phyloP scores from a whole-genome alignment of 257 asterid species.

The Lavandula angustifolia region DNA sequence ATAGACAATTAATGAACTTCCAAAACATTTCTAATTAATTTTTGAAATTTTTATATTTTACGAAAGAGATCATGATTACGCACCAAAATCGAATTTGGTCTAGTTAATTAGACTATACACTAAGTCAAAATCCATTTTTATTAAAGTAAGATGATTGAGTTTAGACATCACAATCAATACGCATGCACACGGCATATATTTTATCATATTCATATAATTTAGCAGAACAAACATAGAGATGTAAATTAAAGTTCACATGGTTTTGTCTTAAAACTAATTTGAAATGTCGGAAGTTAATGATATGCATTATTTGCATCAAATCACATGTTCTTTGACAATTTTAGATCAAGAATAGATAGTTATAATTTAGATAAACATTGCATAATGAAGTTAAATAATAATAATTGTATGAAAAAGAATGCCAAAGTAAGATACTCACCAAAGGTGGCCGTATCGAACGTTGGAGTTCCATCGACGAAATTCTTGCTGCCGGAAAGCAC shows the following conservation, averaged over 20 bases:
- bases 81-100: not conserved
- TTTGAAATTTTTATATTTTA: too few species aligned
- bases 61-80: too few species aligned
- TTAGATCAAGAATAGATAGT: not conserved
- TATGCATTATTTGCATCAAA: slow-evolving; percentile 17
- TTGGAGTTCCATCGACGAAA: slow-evolving; percentile 52
- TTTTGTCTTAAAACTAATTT: slow-evolving; percentile 1
- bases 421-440: slow-evolving; percentile 44
- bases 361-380: too few species aligned
- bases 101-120: not conserved
- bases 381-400: too few species aligned
- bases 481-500: slow-evolving; percentile 54
- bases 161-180: not conserved
- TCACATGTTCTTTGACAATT: slow-evolving; percentile 32
- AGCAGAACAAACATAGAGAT: too few species aligned
- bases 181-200: not conserved
- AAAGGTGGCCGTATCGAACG: slow-evolving; percentile 70
- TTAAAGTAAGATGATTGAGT: not conserved
- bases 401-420: not conserved
- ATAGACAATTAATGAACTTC: not conserved
- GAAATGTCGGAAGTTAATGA: slow-evolving; percentile 13
- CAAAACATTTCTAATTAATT: too few species aligned
- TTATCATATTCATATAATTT: too few species aligned
- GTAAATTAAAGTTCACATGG: slow-evolving; percentile 36
- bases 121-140: not conserved